A percentile compares a stretch with the other conserved stretches of the same genome.
phyloP scores from a whole-genome alignment of 257 asterid species.

The Gentiana straminea region DNA sequence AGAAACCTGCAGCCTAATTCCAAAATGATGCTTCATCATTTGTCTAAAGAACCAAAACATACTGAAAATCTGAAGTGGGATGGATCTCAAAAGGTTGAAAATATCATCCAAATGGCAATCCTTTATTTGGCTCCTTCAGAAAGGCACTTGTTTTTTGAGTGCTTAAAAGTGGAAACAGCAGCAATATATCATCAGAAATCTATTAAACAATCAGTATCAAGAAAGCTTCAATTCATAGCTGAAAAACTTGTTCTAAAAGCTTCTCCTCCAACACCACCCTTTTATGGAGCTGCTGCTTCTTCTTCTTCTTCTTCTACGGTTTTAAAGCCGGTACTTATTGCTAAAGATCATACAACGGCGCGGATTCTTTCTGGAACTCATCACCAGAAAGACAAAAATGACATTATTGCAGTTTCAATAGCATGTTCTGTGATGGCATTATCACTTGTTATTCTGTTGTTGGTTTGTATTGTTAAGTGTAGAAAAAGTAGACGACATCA shows the following conservation, averaged over 20 bases:
- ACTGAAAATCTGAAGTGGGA: slow-evolving; percentile 13
- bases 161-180: slow-evolving; percentile 26
- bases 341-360: slow-evolving; percentile 9
- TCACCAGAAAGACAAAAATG: slow-evolving; percentile 7
- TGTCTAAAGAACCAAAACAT: slow-evolving; percentile 8
- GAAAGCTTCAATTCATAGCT: background rate
- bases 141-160: slow-evolving; percentile 25
- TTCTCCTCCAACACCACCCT: slow-evolving; percentile 3
- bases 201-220: slow-evolving; percentile 16
- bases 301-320: slow-evolving; percentile 9
- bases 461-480: slow-evolving; percentile 25
- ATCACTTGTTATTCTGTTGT: slow-evolving; percentile 29
- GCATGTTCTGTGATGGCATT: slow-evolving; percentile 37
- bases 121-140: slow-evolving; percentile 26
- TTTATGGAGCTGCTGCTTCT: no score
- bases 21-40: slow-evolving; percentile 16
- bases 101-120: slow-evolving; percentile 22
- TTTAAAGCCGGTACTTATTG: background rate
- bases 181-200: slow-evolving; percentile 11
- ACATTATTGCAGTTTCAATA: slow-evolving; percentile 28
- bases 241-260: no score
- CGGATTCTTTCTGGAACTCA: slow-evolving; percentile 10
- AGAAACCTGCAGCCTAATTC: slow-evolving; percentile 11
- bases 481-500: slow-evolving; percentile 25
- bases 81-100: slow-evolving; percentile 19